phyloP scores from a whole-genome alignment of 2,329 filamentous ascomycete species.

The Byssoonygena ceratinophila region DNA sequence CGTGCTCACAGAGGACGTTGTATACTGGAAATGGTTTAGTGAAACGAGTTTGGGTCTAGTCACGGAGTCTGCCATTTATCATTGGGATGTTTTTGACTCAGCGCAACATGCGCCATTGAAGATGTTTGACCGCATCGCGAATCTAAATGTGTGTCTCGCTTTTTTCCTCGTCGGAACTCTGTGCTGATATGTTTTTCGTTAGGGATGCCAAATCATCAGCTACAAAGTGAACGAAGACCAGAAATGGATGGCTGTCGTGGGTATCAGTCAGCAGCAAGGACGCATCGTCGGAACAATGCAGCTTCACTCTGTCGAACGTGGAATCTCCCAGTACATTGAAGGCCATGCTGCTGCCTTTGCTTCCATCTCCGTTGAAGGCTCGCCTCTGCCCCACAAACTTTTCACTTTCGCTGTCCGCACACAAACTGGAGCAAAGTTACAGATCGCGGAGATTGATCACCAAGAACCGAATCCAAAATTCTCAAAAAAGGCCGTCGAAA shows the following conservation, averaged over 20 bases:
- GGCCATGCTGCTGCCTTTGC: constrained; percentile 94
- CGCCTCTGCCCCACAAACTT: constrained; percentile 80
- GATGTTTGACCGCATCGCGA: constrained; percentile 87
- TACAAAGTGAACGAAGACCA: constrained; percentile 92
- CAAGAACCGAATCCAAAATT: constrained; percentile 79
- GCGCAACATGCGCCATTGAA: constrained; percentile 71
- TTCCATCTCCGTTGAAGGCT: constrained; percentile 76
- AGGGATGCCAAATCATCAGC: constrained; percentile 99
- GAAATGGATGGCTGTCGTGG: constrained; percentile 97
- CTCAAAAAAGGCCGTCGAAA: constrained; percentile 90
- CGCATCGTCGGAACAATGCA: constrained; percentile 95
- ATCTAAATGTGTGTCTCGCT: constrained; percentile 58
- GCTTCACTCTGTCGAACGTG: constrained; percentile 88
- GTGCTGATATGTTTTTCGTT: constrained; percentile 11
- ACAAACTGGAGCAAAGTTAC: constrained; percentile 81
- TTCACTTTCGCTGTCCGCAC: constrained; percentile 95
- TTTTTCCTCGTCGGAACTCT: neutral
- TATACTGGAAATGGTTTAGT: constrained; percentile 99
- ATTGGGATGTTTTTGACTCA: constrained; percentile 93
- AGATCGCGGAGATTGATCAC: constrained; percentile 96
- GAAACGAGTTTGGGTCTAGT: constrained; percentile 79
- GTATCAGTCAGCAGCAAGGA: constrained; percentile 85
- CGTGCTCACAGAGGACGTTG: constrained; percentile 91
- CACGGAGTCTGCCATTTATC: constrained; percentile 81
- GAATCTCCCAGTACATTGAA: constrained; percentile 96